Percentiles rank a stretch among this genome's conserved stretches.
Evolutionary conservation across 2,329 filamentous ascomycete genomes (phyloP).

Genomic region (Fusarium continuum): DNA sequence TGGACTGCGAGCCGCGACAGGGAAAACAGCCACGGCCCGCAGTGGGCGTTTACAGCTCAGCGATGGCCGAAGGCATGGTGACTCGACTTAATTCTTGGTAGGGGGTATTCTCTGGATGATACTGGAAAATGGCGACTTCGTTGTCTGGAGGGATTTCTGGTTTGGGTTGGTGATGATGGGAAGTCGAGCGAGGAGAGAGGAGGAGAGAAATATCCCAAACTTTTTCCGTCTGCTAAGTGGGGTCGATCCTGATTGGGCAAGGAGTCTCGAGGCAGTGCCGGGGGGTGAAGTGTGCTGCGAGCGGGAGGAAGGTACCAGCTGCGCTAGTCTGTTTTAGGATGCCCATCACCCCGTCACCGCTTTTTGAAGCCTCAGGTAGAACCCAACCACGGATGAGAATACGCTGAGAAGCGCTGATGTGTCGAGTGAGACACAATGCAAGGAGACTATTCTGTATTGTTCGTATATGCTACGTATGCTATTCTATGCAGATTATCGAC

Average conservation of each 20-base stretch:
- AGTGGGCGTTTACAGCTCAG: slow-evolving; percentile 93
- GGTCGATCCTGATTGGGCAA: slow-evolving; percentile 35
- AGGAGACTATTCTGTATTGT: slow-evolving; percentile 17
- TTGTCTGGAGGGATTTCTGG: slow-evolving; percentile 61
- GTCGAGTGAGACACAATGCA: slow-evolving; percentile 37
- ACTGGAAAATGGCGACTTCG: slow-evolving; percentile 64
- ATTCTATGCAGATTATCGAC: background rate
- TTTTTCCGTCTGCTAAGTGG: slow-evolving; percentile 42
- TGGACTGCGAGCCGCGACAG: slow-evolving; percentile 76
- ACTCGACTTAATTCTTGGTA: slow-evolving; percentile 73
- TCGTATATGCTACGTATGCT: background rate
- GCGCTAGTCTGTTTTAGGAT: slow-evolving; percentile 28
- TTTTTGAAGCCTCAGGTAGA: slow-evolving; percentile 38
- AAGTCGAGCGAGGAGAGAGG: slow-evolving; percentile 41
- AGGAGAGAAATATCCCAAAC: slow-evolving; percentile 46
- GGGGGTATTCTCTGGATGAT: slow-evolving; percentile 48
- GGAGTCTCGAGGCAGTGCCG: slow-evolving; percentile 24
- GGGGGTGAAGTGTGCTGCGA: slow-evolving; percentile 25
- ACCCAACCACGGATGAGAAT: slow-evolving; percentile 26
- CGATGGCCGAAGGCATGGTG: slow-evolving; percentile 77
- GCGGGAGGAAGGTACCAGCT: slow-evolving; percentile 23
- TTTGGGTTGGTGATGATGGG: slow-evolving; percentile 47
- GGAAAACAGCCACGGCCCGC: slow-evolving; percentile 65
- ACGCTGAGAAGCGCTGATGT: slow-evolving; percentile 10
- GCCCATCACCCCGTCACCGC: slow-evolving; percentile 41